These are phyloP conservation scores for Fusarium guadeloupense DNA, from an alignment of 2,329 filamentous ascomycete species.

Conservation along the genomic window DNA sequence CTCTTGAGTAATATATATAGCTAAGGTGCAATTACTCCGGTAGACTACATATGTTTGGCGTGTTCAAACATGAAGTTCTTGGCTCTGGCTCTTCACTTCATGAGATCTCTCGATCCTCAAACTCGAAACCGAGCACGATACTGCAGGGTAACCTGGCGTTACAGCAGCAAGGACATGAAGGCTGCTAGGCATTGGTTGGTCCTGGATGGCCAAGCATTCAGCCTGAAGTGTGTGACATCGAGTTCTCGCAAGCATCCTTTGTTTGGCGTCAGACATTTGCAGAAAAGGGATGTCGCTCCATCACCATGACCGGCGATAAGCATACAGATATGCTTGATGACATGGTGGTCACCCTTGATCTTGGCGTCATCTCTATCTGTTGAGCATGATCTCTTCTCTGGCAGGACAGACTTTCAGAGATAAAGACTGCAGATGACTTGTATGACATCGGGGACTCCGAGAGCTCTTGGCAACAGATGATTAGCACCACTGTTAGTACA, in stretches of 20 bases:
- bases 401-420: neutral
- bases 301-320: neutral
- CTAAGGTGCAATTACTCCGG: neutral
- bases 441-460: conserved; percentile 3
- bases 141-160: neutral
- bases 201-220: neutral
- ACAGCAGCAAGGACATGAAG: neutral
- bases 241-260: neutral
- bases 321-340: conserved; percentile 12
- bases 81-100: neutral
- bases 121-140: neutral
- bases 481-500: neutral
- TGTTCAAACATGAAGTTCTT: too few species aligned
- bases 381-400: neutral
- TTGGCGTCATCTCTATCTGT: conserved; percentile 9
- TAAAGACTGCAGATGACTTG: neutral
- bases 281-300: neutral
- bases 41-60: neutral
- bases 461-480: conserved; percentile 8
- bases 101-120: neutral
- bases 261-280: neutral
- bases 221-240: neutral
- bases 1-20: neutral
- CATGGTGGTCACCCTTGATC: conserved; percentile 1
- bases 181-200: neutral